Evolutionary conservation across 1,284 basidiomycete species (phyloP), one percentile per base, ranked within the genome.

Genomic region (Apiotrichum porosum): DNA sequence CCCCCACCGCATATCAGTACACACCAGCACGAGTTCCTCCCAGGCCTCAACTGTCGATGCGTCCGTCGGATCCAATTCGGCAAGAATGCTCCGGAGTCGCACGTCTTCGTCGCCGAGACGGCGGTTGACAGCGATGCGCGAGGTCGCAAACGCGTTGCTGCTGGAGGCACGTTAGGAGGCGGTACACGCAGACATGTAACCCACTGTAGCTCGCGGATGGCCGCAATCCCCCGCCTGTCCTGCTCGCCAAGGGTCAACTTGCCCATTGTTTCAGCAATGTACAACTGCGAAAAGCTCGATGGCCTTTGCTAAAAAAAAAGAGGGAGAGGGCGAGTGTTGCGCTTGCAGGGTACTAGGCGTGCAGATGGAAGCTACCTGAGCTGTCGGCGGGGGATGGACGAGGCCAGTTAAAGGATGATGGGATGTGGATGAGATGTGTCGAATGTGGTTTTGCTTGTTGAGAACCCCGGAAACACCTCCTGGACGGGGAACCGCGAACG

Each of bases 21-120:
- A 4, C 19, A 51, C 45, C 34, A 30, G 36, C 3, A 55, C 49
- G 19, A 55, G 39, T 30, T 40, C 34, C 19, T 43, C 53, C 53
- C 53, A 55, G 9, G 53, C 53, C 9, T 43, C 44, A 6, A 46
- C n/a, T 15, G 51, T 38, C 4, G n/a, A 21, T 4, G 33, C 23
- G 40, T 48, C 42, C 9, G 19, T 30, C 4, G 43, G 15, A 14
- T 48, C 45, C 12, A 51, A 32, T 5, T 34, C 34, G 6, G 42
- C 41, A 9, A 55, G 30, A 10, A 55, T 26, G 14, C 37, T 30
- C 14, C 42, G 43, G 12, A 55, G 36, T 4, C 53, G 46, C 13
- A 49, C 23, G 41, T 55, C 53, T 13, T 43, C 42, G 33, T 36
- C 17, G n/a, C 30, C 21, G 9, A 32, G 18, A 10, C 21, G 22